Conservation (phyloP, 2,329 filamentous ascomycete species). For the Neopestalotiopsis sp. region DNA sequence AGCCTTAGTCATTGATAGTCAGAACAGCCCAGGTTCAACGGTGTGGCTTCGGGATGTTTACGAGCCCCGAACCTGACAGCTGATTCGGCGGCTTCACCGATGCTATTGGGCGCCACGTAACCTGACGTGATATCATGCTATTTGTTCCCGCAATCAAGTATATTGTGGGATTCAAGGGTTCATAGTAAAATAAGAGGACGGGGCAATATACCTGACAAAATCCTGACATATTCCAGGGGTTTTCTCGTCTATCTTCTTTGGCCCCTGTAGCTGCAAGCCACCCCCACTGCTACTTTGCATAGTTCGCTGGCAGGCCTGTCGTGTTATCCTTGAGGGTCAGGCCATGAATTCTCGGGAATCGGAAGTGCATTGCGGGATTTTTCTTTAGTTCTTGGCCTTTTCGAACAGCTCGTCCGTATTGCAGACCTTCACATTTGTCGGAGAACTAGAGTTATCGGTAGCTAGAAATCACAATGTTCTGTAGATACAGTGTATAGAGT, state of each 20-base stretch:
- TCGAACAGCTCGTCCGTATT: background rate
- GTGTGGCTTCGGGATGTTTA: conserved; percentile 4
- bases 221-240: background rate
- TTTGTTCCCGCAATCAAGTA: background rate
- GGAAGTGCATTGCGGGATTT: conserved; percentile 7
- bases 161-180: conserved; percentile 4
- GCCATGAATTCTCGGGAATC: conserved; percentile 4
- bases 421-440: background rate
- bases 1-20: conserved; percentile 8
- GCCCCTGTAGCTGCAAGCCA: conserved; percentile 1
- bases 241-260: conserved; percentile 1
- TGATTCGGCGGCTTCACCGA: conserved; percentile 7
- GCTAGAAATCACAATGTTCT: background rate
- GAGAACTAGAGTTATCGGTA: no score
- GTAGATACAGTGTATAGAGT: background rate
- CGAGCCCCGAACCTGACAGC: conserved; percentile 3
- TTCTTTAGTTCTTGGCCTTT: background rate
- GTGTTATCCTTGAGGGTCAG: background rate
- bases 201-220: conserved; percentile 7
- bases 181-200: conserved; percentile 11
- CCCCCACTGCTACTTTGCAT: no score
- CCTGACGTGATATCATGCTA: conserved; percentile 11
- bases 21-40: conserved; percentile 4
- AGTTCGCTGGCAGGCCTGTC: background rate
- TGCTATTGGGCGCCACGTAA: conserved; percentile 7